These are phyloP conservation scores for Austroboletus niveus DNA, from an alignment of 1,284 basidiomycete species.

Conservation along the genomic window DNA sequence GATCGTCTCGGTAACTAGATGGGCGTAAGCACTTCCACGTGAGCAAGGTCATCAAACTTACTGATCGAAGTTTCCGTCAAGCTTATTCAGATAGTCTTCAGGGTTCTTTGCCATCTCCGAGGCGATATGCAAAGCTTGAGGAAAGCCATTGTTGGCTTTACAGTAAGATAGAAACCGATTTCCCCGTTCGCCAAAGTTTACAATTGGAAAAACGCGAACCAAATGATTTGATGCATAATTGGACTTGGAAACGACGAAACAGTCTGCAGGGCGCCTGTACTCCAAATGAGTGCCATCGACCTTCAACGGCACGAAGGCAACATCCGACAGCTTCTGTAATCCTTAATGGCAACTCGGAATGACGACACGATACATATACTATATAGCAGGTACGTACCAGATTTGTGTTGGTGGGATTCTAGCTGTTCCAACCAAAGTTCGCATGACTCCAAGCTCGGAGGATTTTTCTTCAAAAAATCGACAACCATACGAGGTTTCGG, in stretches of 20 bases:
- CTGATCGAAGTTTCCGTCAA: neutral
- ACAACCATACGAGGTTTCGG: neutral
- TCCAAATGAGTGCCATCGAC: neutral
- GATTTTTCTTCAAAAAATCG: neutral
- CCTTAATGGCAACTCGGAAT: neutral
- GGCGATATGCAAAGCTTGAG: constrained; percentile 21
- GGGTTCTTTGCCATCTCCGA: constrained; percentile 20
- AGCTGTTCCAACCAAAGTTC: neutral
- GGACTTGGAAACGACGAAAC: constrained; percentile 15
- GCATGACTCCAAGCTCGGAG: neutral
- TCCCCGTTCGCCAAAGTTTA: constrained; percentile 20
- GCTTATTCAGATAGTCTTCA: constrained; percentile 12
- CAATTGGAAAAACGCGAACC: constrained; percentile 18
- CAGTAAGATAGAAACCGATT: constrained; percentile 23
- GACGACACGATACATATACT: neutral
- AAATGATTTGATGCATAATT: constrained; percentile 11
- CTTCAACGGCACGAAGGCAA: constrained; percentile 13
- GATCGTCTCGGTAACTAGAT: constrained; percentile 22
- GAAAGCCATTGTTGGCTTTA: constrained; percentile 18
- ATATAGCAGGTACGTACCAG: neutral
- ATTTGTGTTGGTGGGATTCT: neutral
- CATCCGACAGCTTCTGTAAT: constrained; percentile 4
- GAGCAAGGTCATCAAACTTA: constrained; percentile 1
- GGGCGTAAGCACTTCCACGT: constrained; percentile 6
- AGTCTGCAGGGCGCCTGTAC: constrained; percentile 18